Evolutionary conservation across 2,329 filamentous ascomycete species (phyloP).

Genomic region (Ophiostoma sp.): DNA sequence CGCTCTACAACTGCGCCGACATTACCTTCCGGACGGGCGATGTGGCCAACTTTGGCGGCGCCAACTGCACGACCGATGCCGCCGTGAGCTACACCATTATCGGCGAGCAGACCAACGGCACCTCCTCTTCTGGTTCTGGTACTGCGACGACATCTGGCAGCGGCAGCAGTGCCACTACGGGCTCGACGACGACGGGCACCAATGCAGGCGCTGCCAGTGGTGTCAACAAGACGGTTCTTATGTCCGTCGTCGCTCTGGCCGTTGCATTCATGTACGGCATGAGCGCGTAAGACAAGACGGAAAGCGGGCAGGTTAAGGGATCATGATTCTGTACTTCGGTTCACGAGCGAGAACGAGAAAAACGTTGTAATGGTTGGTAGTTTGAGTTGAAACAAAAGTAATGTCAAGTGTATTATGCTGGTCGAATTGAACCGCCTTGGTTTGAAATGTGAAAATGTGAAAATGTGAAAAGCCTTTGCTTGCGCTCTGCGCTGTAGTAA

Average conservation of each 20-base stretch:
- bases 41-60: conserved; percentile 47
- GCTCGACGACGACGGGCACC: conserved; percentile 6
- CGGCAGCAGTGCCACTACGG: conserved; percentile 14
- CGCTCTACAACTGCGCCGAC: conserved; percentile 76
- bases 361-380: neutral
- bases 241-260: conserved; percentile 42
- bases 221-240: conserved; percentile 36
- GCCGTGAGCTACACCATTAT: conserved; percentile 47
- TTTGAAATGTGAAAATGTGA: neutral
- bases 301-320: too few relatives aligned
- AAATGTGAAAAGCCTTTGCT: neutral
- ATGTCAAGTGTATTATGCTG: conserved; percentile 10
- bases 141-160: neutral
- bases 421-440: neutral
- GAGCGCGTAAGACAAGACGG: conserved; percentile 35
- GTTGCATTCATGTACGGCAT: conserved; percentile 42
- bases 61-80: conserved; percentile 59
- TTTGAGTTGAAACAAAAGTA: neutral
- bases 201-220: conserved; percentile 29
- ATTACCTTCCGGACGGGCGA: conserved; percentile 60
- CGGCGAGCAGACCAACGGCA: conserved; percentile 36
- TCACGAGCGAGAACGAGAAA: neutral
- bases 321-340: neutral
- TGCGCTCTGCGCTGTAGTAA: conserved; percentile 2
- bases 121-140: neutral